These are phyloP conservation scores for Sungouiella blattae DNA, from an alignment of 805 yeast genomes.

Conservation along the genomic window DNA sequence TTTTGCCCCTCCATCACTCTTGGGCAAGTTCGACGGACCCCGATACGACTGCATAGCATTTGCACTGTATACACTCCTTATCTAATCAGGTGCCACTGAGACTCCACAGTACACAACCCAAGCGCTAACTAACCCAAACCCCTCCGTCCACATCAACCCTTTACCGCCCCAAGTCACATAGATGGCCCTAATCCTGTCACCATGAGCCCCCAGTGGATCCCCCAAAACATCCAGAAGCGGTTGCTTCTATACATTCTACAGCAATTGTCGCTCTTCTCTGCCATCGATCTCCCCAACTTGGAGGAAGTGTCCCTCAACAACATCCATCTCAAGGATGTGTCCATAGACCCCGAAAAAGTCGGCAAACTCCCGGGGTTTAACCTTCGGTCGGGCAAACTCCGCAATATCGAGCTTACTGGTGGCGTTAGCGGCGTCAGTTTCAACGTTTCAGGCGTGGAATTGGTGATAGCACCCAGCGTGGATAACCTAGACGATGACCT, in stretches of 20 bases:
- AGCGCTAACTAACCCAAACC: no score
- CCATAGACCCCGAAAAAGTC: conserved; percentile 69
- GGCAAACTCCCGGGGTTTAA: conserved; percentile 59
- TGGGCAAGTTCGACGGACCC: no score
- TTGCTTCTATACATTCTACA: conserved; percentile 75
- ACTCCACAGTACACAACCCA: background rate
- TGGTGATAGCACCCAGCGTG: conserved; percentile 36
- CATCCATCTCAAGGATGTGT: conserved; percentile 54
- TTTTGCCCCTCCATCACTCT: no score
- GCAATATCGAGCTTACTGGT: conserved; percentile 52
- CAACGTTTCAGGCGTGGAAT: conserved; percentile 51
- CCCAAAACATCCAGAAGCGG: conserved; percentile 81
- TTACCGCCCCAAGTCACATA: no score
- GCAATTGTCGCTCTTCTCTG: conserved; percentile 78
- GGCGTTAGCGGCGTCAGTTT: conserved; percentile 69
- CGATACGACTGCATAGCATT: no score
- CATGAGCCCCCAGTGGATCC: conserved; percentile 54
- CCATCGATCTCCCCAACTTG: conserved; percentile 73
- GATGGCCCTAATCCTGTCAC: no score
- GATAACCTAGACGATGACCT: conserved; percentile 25
- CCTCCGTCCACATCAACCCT: no score
- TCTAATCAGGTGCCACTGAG: background rate
- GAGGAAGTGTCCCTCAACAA: conserved; percentile 67
- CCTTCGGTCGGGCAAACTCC: conserved; percentile 59
- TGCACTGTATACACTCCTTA: background rate